A percentile compares a stretch with the other conserved stretches of the same genome.
Evolutionary conservation across 768 basidiomycete species (phyloP).

Genomic region (Butyriboletus loyo): DNA sequence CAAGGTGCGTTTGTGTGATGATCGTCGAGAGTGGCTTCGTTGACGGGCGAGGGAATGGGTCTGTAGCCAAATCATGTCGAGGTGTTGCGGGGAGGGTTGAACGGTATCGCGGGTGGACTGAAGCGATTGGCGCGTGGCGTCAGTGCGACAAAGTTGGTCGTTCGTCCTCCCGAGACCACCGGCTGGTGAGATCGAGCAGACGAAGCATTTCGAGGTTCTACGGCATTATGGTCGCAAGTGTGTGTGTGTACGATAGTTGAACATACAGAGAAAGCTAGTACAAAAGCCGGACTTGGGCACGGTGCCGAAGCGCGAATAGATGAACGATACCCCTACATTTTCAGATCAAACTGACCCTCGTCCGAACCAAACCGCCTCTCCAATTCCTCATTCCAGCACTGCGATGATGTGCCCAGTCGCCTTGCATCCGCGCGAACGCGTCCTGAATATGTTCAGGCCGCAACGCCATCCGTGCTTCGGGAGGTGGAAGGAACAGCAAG

Average conservation of each 20-base stretch:
- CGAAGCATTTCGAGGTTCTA: background rate
- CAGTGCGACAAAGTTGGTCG: constrained; percentile 40
- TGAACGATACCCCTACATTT: background rate
- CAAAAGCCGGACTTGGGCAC: too few relatives aligned
- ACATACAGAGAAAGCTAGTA: background rate
- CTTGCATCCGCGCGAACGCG: constrained; percentile 87
- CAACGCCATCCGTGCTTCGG: constrained; percentile 75
- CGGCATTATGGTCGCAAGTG: constrained; percentile 2
- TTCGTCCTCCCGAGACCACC: constrained; percentile 10
- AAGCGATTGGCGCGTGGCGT: constrained; percentile 30
- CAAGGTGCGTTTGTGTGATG: constrained; percentile 12
- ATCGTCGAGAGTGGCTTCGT: background rate
- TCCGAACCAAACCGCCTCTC: constrained; percentile 80
- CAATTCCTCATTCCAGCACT: constrained; percentile 88
- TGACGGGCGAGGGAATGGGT: background rate
- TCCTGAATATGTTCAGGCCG: constrained; percentile 87
- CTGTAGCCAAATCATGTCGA: constrained; percentile 37
- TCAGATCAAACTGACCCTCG: constrained; percentile 74
- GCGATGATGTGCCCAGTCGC: constrained; percentile 76
- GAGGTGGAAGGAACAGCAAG: constrained; percentile 76
- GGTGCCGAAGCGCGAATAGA: too few relatives aligned
- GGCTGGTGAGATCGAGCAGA: background rate
- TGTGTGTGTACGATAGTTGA: background rate
- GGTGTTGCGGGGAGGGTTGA: constrained; percentile 37
- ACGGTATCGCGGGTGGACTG: constrained; percentile 32